Evolutionary conservation across 176 grass and related monocot species (phyloP).

Genomic region (barley (Hordeum vulgare)): DNA sequence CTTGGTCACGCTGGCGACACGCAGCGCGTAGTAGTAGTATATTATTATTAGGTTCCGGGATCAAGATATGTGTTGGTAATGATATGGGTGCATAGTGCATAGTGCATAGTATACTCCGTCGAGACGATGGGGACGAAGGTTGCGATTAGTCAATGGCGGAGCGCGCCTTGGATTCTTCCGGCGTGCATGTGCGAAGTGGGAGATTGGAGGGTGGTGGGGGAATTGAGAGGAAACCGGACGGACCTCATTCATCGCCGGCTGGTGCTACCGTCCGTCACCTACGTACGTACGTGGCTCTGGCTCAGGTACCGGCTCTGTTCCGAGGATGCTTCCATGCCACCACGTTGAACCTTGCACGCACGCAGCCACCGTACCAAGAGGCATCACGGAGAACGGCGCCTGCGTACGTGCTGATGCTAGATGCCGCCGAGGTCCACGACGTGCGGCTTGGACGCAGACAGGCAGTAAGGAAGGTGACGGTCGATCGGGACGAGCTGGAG

Average conservation of each 20-base stretch:
- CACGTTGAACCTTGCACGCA: background rate
- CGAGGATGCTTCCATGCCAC: background rate
- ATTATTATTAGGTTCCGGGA: background rate
- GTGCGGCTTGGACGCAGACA: background rate
- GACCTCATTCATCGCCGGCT: background rate
- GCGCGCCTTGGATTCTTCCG: conserved; percentile 31
- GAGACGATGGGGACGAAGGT: background rate
- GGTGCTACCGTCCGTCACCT: too few relatives aligned
- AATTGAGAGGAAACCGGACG: background rate
- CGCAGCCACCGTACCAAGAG: background rate
- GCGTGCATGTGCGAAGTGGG: conserved; percentile 8
- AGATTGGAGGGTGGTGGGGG: too few relatives aligned
- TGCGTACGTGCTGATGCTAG: background rate
- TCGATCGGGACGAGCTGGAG: background rate
- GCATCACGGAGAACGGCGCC: background rate
- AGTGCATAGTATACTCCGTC: background rate
- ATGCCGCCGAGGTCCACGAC: background rate
- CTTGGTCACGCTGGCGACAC: background rate
- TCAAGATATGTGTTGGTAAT: background rate
- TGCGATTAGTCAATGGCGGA: background rate
- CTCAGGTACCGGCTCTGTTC: background rate
- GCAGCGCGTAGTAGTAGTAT: background rate
- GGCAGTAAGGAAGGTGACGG: background rate
- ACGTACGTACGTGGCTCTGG: background rate
- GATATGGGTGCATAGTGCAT: too few relatives aligned